Evolutionary conservation across 148 eudicot species (phyloP), one percentile per base, ranked within the genome.

Genomic region (Rhododendron simsii): DNA sequence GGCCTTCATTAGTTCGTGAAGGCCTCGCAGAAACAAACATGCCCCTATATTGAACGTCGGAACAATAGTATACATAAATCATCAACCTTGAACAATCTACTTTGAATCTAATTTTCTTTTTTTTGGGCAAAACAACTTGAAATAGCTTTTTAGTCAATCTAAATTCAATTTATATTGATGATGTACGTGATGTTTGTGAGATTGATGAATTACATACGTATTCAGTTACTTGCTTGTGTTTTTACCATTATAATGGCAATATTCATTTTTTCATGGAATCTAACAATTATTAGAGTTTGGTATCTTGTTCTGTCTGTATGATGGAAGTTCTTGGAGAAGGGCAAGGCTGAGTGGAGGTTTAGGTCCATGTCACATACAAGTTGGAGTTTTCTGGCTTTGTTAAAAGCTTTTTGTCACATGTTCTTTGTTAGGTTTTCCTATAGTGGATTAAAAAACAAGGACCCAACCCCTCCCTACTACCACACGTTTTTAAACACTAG

Each of bases 361-460:
- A 55, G 85, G 89, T 87, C 82, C 75, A 47, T 83, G 76, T 88
- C 89, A 71, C 89, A 84, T 86, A 59, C 91, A 77, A 86, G 87
- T 79, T 83, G 69, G 65, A 53, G 35, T 80, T 86, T 88, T 82
- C 50, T n/a, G 61, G 55, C 76, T 84, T 57, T 65, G 71, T 81
- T 85, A 87, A 85, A 89, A 69, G 71, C 86, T 71, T 85, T 86
- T 3, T 85, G 39, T 74, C 78, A 82, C 85, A n/a, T 85, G 87
- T 86, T 28, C 39, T 84, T 67, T 51, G 71, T 84, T 28, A 67
- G 57, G 47, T 51, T 41, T 41, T 87, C 16, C 50, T 82, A 7
- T 30, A 78, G 80, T 85, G 51, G 75, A 65, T 35, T 83, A 85
- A 78, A 85, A 85, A 51, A 82, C 69, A 75, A 65, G 41, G 87